Base-by-base conservation (phyloP, 306 rosid species). In the Dryas octopetala region DNA sequence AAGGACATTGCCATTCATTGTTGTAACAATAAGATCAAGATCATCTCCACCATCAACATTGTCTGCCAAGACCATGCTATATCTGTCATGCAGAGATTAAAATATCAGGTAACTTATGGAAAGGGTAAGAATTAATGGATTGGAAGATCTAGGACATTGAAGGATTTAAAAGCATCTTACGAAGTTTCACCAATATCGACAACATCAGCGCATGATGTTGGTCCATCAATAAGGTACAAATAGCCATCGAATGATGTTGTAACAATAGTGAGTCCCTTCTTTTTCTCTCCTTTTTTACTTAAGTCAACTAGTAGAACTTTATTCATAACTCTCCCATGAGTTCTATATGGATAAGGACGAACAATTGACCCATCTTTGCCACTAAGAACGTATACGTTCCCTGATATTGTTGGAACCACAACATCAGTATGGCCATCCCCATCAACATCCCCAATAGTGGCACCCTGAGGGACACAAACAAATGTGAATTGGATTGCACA, bases 31-130 rank as follows among this genome's bases (percentile, higher is more conserved):
- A 70, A 96, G 88, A 88, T 96, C 99, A 76, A 96, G 93, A 84
- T 92, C 99, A 80, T 96, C 99, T 66, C 99, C 99, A 50, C 99
- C 99, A 81, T 96, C 99, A 81, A 96, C 93, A 86, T 92, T 96
- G 84, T 96, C 99, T 26, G 99, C 99, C 76, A 96, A 80, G 74
- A 89, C 98, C 99, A 96, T 92, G 88, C 97, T 96, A 83, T 96
- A 96, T 85, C 99, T 96, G 97, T 53, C 78, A 84, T 23, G 62
- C 69, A 79, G 75, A 63, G 70, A 76, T 16, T 19, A 26, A 63
- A 32, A n/a, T 51, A 32, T 61, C 62, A 68, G 45, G 49, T 46
- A 78, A 51, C 68, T 71, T 44, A 19, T 28, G 43, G 54, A 32
- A 79, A 58, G 45, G 15, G 47, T n/a, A 52, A 79, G 81, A 79